Evolutionary conservation across 352 stramenopile genomes (phyloP), one percentile per base, ranked within the genome.

Genomic region (Phytophthora brassicae): DNA sequence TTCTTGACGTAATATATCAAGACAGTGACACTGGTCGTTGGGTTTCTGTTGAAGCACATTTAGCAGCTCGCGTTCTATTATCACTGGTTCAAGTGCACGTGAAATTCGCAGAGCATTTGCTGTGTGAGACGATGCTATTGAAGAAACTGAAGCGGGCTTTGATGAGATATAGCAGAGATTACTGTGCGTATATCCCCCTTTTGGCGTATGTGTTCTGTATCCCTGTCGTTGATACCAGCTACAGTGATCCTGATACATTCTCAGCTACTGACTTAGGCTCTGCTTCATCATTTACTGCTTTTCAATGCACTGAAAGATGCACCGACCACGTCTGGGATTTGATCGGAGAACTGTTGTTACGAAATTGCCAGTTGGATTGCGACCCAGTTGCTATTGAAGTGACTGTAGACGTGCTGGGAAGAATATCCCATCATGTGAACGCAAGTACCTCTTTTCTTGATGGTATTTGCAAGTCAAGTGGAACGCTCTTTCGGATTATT

Each of bases 261-360:
- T 51, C 43, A 3, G 7, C 35, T 13, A 59, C 33, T 19, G 48
- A 53, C 19, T 5, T 48, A 11, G 44, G 33, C 1, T 22, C 29
- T 59, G 73, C 26, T 84, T 80, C 39, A 49, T 48, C 77, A 33
- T 46, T 26, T 14, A 60, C 39, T 1, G 75, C 74, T 31, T 8
- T 55, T 0, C 52, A 46, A 13, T 55, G 46, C 0, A 60, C 69
- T 12, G 55, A 43, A 16, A 55, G 54, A 2, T 86, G 61, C 36
- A 45, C 85, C n/a, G 70, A 88, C 33, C 56, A 83, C 47, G 72
- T 87, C 0, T 91, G 84, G 84, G 79, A 88, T 38, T 44, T 94
- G 7, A 63, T 94, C 2, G 84, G 82, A 22, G 61, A 68, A 4
- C 35, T 90, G 24, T 51, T 92, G 13, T n/a, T 77, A 23, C 57